Percentiles rank a stretch among this genome's conserved stretches.
These are phyloP conservation scores for Selaginella tamariscina DNA, from an alignment of 75 land plant genomes.

Conservation along the genomic window DNA sequence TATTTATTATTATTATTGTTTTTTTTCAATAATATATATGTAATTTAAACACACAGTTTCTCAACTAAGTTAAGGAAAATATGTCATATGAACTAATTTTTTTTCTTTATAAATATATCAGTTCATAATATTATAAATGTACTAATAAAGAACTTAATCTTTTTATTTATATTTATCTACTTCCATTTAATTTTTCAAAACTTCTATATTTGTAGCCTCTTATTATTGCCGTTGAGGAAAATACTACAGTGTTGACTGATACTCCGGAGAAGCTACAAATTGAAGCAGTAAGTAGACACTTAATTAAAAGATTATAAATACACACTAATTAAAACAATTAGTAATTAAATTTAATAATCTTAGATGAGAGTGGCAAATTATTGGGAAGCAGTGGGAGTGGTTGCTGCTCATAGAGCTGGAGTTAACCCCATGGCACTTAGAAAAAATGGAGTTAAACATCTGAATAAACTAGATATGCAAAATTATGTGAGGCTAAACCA, in stretches of 20 bases:
- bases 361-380: slow-evolving; percentile 78
- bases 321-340: too few species aligned
- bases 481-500: too few species aligned
- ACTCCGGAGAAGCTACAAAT: slow-evolving; percentile 75
- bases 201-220: slow-evolving; percentile 43
- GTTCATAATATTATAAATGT: too few species aligned
- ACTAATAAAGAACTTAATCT: too few species aligned
- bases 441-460: slow-evolving; percentile 44
- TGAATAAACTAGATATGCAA: too few species aligned
- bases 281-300: slow-evolving; percentile 37
- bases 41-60: background rate
- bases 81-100: too few species aligned
- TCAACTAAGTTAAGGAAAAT: too few species aligned
- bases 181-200: too few species aligned
- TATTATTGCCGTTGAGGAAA: slow-evolving; percentile 77
- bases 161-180: too few species aligned
- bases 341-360: background rate
- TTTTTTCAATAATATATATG: too few species aligned
- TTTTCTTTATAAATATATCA: too few species aligned
- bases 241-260: slow-evolving; percentile 73
- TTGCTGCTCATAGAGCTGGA: slow-evolving; percentile 94
- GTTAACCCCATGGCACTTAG: slow-evolving; percentile 66
- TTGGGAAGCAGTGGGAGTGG: slow-evolving; percentile 94
- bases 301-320: slow-evolving; percentile 13
- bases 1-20: too few species aligned